Evolutionary conservation across 805 yeast genomes (phyloP).

Genomic region (Lipomyces kockii): DNA sequence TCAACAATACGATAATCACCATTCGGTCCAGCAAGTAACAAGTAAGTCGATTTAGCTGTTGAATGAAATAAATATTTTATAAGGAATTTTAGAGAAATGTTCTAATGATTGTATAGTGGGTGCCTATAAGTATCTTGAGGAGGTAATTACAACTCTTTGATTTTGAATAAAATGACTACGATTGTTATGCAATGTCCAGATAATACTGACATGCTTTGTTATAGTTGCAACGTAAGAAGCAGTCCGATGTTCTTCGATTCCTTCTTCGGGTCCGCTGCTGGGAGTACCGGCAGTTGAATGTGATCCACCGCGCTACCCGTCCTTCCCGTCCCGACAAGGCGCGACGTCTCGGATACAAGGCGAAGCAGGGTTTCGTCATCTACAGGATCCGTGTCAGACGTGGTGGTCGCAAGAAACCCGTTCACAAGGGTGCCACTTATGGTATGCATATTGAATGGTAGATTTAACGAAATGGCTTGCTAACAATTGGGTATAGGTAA

Average conservation of each 20-base stretch:
- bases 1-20: background rate
- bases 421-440: conserved; percentile 99
- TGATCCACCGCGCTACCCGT: conserved; percentile 97
- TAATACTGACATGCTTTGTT: background rate
- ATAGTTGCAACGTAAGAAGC: conserved; percentile 95
- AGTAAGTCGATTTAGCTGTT: conserved; percentile 13
- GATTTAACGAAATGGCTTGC: background rate
- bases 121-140: conserved; percentile 99
- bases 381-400: conserved; percentile 99
- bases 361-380: conserved; percentile 99
- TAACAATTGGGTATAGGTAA: conserved; percentile 51
- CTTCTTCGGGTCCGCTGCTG: conserved; percentile 99
- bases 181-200: background rate
- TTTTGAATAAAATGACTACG: background rate
- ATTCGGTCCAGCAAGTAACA: conserved; percentile 15
- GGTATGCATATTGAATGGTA: conserved; percentile 50
- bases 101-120: conserved; percentile 65
- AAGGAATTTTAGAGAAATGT: background rate
- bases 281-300: conserved; percentile 99
- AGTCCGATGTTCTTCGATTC: conserved; percentile 99
- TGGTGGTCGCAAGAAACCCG: conserved; percentile 99
- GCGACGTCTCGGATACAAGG: conserved; percentile 99
- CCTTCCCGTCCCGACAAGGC: conserved; percentile 99
- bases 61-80: background rate
- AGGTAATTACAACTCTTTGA: conserved; percentile 45